Percentiles rank a stretch among this genome's conserved stretches.
Evolutionary conservation across 805 yeast genomes (phyloP).

Genomic region (Metschnikowia cubensis): DNA sequence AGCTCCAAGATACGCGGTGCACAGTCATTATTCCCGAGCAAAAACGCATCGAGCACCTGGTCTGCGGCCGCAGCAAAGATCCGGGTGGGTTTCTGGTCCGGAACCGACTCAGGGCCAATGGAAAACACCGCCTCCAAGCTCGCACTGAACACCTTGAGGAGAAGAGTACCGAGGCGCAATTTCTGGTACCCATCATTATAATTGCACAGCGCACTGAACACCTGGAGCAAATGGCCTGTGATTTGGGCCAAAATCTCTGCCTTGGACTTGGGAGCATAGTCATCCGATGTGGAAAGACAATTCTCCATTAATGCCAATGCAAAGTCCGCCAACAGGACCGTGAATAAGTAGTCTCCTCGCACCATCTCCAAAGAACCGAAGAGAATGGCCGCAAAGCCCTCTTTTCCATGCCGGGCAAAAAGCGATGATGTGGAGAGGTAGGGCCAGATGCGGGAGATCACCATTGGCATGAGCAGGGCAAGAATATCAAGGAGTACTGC

Average conservation of each 20-base stretch:
- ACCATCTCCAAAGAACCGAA: conserved; percentile 73
- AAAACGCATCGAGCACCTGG: conserved; percentile 51
- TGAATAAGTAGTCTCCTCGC: conserved; percentile 61
- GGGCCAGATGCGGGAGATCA: conserved; percentile 74
- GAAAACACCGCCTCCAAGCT: conserved; percentile 55
- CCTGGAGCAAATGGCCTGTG: conserved; percentile 53
- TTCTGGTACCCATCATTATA: conserved; percentile 55
- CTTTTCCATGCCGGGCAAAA: conserved; percentile 54
- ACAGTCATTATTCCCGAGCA: conserved; percentile 47
- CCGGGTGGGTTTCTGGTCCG: conserved; percentile 36
- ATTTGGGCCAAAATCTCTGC: conserved; percentile 53
- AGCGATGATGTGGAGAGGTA: conserved; percentile 65
- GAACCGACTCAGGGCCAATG: conserved; percentile 39
- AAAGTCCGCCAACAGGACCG: conserved; percentile 55
- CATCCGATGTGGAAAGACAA: conserved; percentile 39
- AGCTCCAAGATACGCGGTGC: conserved; percentile 50
- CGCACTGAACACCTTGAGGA: conserved; percentile 52
- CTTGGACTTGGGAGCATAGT: conserved; percentile 35
- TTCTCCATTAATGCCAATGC: conserved; percentile 50
- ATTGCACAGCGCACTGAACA: conserved; percentile 72
- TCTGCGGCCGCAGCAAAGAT: conserved; percentile 51
- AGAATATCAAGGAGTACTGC: conserved; percentile 49
- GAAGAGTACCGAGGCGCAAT: conserved; percentile 53
- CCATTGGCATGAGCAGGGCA: conserved; percentile 42
- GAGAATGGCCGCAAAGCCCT: conserved; percentile 58